phyloP scores from a whole-genome alignment of 2,329 filamentous ascomycete genomes.

The Cyanodermella asteris region DNA sequence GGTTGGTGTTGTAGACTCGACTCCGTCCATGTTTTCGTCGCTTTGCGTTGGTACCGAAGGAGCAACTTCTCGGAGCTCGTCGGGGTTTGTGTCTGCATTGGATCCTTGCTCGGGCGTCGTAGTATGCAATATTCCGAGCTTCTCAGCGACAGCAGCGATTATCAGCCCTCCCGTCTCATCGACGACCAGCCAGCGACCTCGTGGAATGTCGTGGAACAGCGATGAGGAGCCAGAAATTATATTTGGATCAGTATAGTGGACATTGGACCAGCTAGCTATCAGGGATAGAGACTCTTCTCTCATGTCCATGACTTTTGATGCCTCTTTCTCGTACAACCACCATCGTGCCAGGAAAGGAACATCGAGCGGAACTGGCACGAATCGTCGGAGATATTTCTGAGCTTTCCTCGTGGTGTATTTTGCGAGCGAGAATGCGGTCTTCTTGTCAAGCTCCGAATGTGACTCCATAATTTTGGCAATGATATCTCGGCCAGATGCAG shows the following conservation, averaged over 20 bases:
- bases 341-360: slow-evolving; percentile 54
- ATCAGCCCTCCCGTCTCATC: slow-evolving; percentile 74
- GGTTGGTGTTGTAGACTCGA: too few species aligned
- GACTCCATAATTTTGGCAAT: slow-evolving; percentile 84
- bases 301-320: slow-evolving; percentile 62
- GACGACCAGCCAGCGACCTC: slow-evolving; percentile 55
- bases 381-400: slow-evolving; percentile 77
- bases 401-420: slow-evolving; percentile 93
- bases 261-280: slow-evolving; percentile 73
- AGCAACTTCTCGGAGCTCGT: too few species aligned
- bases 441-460: slow-evolving; percentile 76
- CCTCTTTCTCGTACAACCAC: slow-evolving; percentile 59
- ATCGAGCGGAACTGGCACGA: slow-evolving; percentile 68
- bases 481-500: slow-evolving; percentile 64
- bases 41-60: too few species aligned
- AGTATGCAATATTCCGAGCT: slow-evolving; percentile 59
- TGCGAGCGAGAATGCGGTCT: slow-evolving; percentile 77
- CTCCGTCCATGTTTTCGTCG: too few species aligned
- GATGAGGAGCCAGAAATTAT: slow-evolving; percentile 8
- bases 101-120: too few species aligned
- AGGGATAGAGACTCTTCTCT: slow-evolving; percentile 65
- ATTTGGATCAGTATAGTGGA: slow-evolving; percentile 44
- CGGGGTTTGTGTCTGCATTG: too few species aligned
- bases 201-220: slow-evolving; percentile 16
- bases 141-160: slow-evolving; percentile 65